phyloP scores from a whole-genome alignment of 2,329 filamentous ascomycete species.

The Capronia coronata region DNA sequence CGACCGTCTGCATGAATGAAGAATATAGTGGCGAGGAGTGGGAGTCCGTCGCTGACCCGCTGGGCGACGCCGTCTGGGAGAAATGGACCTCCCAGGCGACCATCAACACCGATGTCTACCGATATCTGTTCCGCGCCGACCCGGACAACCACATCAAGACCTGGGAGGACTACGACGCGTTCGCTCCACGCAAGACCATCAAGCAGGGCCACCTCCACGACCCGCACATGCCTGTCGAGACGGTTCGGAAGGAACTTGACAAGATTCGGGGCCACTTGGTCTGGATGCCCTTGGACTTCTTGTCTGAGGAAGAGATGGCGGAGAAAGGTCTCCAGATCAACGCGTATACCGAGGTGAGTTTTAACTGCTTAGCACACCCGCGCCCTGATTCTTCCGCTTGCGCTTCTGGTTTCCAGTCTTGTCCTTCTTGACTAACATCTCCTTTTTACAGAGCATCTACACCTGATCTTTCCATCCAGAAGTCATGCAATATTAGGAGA shows the following conservation, averaged over 20 bases:
- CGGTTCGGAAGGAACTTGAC: slow-evolving; percentile 69
- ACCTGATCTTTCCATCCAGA: slow-evolving; percentile 5
- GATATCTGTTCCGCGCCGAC: slow-evolving; percentile 76
- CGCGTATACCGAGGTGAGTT: slow-evolving; percentile 77
- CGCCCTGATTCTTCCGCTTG: not conserved
- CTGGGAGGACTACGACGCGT: slow-evolving; percentile 83
- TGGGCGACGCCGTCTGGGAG: slow-evolving; percentile 60
- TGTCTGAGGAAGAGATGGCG: slow-evolving; percentile 80
- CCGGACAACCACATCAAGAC: slow-evolving; percentile 83
- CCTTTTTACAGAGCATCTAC: slow-evolving; percentile 16
- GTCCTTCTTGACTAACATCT: not conserved
- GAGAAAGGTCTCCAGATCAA: slow-evolving; percentile 85
- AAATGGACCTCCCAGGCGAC: slow-evolving; percentile 69
- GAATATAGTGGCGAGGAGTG: slow-evolving; percentile 66
- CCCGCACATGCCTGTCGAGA: slow-evolving; percentile 63
- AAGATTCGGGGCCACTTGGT: slow-evolving; percentile 82
- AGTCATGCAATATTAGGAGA: not conserved
- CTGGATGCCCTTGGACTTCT: slow-evolving; percentile 88
- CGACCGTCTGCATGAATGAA: slow-evolving; percentile 62
- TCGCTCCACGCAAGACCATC: slow-evolving; percentile 59
- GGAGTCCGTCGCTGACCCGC: slow-evolving; percentile 65
- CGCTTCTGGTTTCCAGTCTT: not conserved
- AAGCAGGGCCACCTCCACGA: slow-evolving; percentile 86
- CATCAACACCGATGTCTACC: slow-evolving; percentile 74
- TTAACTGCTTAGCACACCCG: slow-evolving; percentile 47